Base-by-base conservation (phyloP, 257 asterid species). In the Solanum dulcamara region DNA sequence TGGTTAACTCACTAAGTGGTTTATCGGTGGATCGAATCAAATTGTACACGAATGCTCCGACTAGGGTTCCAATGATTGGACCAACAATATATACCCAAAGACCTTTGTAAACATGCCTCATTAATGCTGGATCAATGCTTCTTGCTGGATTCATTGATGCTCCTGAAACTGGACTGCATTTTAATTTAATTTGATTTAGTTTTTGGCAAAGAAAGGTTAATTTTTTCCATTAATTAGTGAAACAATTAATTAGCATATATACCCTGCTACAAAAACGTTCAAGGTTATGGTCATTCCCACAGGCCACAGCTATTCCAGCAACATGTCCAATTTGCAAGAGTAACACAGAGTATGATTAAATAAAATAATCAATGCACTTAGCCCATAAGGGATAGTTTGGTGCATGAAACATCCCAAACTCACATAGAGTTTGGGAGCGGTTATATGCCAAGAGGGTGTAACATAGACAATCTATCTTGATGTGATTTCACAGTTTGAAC, bases 121-220 rank as follows among this genome's bases (percentile, higher is more conserved):
- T 95, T 3, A 94, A 22, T 71, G 97, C 99, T 24, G 99, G 99
- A 2, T 97, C 99, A 71, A 96, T 79, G 83, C 97, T 96, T 88
- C 98, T 89, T 18, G 99, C 98, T 38, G 98, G 99, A 86, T 95
- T 95, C 99, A 95, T 94, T 1, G 98, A 95, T 5, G 97, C 98
- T 40, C 99, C 99, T 8, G 99, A 94, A 53, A 93, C 87, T 5
- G 96, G 98, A 89, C 98, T 95, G 89, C 90, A 88, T 14, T 37
- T 17, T 12, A 10, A n/a, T 20, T 53, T 2, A 70, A 30, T 67
- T 50, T 18, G 14, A n/a, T 18, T 46, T 28, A 6, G 24, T 46
- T 77, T 77, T 26, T 26, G 17, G 3, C 37, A 12, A 3, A 42
- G 3, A 24, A 74, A 26, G 26, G 15, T 44, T 26, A 6, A 13